Evolutionary conservation across 1,139 yeast genomes (phyloP), one percentile per base, ranked within the genome.

Genomic region (Tardiomyces depauwii): DNA sequence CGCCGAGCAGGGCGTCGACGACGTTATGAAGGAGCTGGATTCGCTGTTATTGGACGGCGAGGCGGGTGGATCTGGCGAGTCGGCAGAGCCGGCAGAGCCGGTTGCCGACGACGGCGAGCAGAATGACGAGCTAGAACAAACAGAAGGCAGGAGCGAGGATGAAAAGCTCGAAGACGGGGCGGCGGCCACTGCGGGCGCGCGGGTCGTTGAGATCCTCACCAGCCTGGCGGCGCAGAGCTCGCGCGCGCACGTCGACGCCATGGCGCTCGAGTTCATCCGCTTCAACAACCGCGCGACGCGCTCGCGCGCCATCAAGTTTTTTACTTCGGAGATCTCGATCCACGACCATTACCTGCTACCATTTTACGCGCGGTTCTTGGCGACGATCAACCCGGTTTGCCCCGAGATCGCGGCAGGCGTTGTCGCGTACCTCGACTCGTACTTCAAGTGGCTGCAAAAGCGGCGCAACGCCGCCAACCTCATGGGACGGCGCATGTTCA

Each of bases 241-340:
- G 1, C 74, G 74, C 11, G 73, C 74, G 38, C 75, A 71, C 14
- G 68, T 84, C 33, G 89, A 84, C 53, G 64, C 67, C 11, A 61
- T 79, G n/a, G 80, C 78, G 0, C 52, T 64, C 4, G 72, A 72
- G n/a, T 86, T 79, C 59, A 74, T 82, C 68, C 54, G 58, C 10
- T 65, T 86, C 33, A 77, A 82, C 57, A 85, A 84, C 57, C 85
- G 82, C 59, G 89, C 94, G 0, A 80, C 95, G 1, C 74, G 74
- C 43, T 75, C 79, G 50, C 67, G 87, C 53, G 60, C 88, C 4
- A 57, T 78, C 47, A 74, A 72, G 48, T 78, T 77, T 55, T 74
- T 85, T 49, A 66, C 73, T 1, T 49, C 48, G 5, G 36, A 30
- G 11, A 51, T 63, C 23, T 55, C 59, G 3, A 44, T 55, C 18